Evolutionary conservation across 2,329 filamentous ascomycete genomes (phyloP).

Genomic region (Phialocephala subalpina): DNA sequence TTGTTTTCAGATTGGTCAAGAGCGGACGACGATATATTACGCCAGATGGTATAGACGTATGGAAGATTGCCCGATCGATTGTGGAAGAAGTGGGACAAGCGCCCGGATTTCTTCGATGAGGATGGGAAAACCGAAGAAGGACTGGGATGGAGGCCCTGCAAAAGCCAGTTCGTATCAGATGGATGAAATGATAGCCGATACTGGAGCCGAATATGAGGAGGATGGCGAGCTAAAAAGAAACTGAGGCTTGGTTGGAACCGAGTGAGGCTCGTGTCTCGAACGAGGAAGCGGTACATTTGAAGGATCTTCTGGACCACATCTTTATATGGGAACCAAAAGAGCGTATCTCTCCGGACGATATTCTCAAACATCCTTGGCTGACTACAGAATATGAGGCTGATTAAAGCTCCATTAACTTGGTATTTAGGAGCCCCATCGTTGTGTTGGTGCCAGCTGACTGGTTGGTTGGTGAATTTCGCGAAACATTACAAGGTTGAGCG

Average conservation of each 20-base stretch:
- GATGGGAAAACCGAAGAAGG: conserved; percentile 18
- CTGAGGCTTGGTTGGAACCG: conserved; percentile 14
- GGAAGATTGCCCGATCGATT: conserved; percentile 15
- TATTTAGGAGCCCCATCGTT: too few species aligned
- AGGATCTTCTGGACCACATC: background rate
- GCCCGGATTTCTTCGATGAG: conserved; percentile 18
- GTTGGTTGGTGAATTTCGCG: too few species aligned
- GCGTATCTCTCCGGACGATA: background rate
- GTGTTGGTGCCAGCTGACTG: too few species aligned
- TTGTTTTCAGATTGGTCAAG: background rate
- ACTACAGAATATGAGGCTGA: background rate
- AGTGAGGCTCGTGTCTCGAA: conserved; percentile 3
- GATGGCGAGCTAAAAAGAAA: conserved; percentile 8
- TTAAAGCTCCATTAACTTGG: too few species aligned
- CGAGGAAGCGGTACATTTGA: conserved; percentile 20
- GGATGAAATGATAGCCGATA: conserved; percentile 17
- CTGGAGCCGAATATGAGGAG: conserved; percentile 22
- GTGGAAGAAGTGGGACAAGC: conserved; percentile 20
- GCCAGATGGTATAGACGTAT: conserved; percentile 20
- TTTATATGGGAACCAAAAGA: background rate
- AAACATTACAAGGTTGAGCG: too few species aligned
- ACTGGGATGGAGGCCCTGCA: conserved; percentile 16
- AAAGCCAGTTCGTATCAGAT: conserved; percentile 21
- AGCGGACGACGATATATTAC: background rate
- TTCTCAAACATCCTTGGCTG: background rate